Percentiles rank a stretch among this genome's conserved stretches.
These are phyloP conservation scores for Quercus aquifolioides DNA, from an alignment of 306 rosid genomes.

Conservation along the genomic window DNA sequence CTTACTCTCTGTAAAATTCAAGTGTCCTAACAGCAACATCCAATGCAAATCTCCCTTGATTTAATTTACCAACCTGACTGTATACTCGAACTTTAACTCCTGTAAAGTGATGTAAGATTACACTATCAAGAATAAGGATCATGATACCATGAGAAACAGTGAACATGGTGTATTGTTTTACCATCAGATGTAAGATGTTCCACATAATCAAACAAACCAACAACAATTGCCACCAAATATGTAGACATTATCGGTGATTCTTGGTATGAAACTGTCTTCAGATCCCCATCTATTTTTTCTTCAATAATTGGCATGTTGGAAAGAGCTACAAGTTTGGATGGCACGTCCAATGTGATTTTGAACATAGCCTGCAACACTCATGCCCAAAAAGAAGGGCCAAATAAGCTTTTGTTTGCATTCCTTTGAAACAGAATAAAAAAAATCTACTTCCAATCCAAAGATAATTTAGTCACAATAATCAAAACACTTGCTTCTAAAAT, in stretches of 20 bases:
- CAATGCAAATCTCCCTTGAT: conserved; percentile 84
- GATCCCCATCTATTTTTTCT: conserved; percentile 54
- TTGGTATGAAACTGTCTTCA: conserved; percentile 65
- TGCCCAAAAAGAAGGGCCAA: neutral
- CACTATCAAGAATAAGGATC: conserved; percentile 2
- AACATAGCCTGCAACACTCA: conserved; percentile 66
- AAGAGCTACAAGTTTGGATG: conserved; percentile 70
- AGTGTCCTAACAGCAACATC: conserved; percentile 76
- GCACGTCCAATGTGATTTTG: conserved; percentile 80
- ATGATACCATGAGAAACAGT: conserved; percentile 4
- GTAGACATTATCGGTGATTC: conserved; percentile 95
- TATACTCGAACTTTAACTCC: conserved; percentile 93
- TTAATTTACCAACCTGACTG: conserved; percentile 82
- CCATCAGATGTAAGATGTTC: conserved; percentile 89
- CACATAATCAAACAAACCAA: conserved; percentile 84
- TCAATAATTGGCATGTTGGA: conserved; percentile 84
- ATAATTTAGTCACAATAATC: neutral
- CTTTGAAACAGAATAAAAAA: neutral
- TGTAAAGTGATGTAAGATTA: conserved; percentile 57
- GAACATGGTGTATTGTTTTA: conserved; percentile 25
- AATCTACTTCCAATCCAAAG: neutral
- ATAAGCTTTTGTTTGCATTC: neutral
- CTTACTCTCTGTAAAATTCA: conserved; percentile 71
- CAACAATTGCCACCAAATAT: conserved; percentile 83
- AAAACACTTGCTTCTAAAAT: neutral